Base-by-base conservation (phyloP, 2,329 filamentous ascomycete genomes). In the Paecilomyces sp. region DNA sequence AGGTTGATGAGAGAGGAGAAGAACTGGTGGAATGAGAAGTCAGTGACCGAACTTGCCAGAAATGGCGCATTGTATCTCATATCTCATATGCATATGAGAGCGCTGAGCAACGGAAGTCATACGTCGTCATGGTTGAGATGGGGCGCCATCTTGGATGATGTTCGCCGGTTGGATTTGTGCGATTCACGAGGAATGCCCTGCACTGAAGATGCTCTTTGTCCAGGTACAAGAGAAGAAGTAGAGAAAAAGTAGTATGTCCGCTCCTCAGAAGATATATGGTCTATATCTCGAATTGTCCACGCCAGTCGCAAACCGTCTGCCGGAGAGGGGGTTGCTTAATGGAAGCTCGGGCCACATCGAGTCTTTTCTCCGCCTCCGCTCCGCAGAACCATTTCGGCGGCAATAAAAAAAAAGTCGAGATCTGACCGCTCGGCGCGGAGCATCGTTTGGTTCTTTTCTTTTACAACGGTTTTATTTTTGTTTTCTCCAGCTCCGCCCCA, bases 101-200 rank as follows among this genome's bases (percentile, higher is more conserved):
- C 24, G 50, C 13, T 18, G 30, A 51, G 33, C 33, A 51, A 12
- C 54, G 9, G 11, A 47, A 54, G 30, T 66, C 60, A 52, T 70
- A 79, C 77, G 71, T 78, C 76, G 54, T 79, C 76, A 57, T 78
- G 72, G 57, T 65, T 68, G 55, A 78, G 63, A 63, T 74, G 75
- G 34, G 70, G 62, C 47, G 72, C 66, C 73, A 75, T 75, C 53
- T 50, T 62, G 12, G 47, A 47, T 47, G 50, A 50, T 52, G 31
- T 33, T 33, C 56, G 51, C 57, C 36, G 5, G 25, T 30, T 2
- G 28, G 9, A 55, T 55, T 61, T 57, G 58, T 54, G 18, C 7
- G 53, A 47, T 56, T 55, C 54, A 52, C 54, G 54, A 9, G 57
- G 15, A 47, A 18, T 8, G n/a, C n/a, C n/a, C n/a, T 12, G 13